A percentile compares a stretch with the other conserved stretches of the same genome.
phyloP scores from a whole-genome alignment of 106 monocot genomes.

The Dioscorea dumetorum region DNA sequence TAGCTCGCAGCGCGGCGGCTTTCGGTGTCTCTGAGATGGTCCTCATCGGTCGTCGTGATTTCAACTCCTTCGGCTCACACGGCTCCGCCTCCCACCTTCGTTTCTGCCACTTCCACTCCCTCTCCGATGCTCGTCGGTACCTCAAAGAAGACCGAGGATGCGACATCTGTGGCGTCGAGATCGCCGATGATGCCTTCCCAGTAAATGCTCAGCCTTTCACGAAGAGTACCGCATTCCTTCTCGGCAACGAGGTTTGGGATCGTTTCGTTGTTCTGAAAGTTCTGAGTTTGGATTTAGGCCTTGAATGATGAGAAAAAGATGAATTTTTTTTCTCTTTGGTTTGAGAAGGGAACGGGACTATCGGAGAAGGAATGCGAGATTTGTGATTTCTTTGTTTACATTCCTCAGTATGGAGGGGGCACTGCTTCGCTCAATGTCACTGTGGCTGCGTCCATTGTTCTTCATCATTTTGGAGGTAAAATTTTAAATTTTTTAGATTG shows the following conservation, averaged over 20 bases:
- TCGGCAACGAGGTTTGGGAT: slow-evolving; percentile 76
- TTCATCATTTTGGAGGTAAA: slow-evolving; percentile 90
- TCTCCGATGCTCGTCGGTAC: slow-evolving; percentile 50
- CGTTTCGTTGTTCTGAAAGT: background rate
- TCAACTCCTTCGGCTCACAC: slow-evolving; percentile 96
- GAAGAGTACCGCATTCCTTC: slow-evolving; percentile 86
- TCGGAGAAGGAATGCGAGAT: slow-evolving; percentile 76
- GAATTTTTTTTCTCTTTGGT: slow-evolving; percentile 1
- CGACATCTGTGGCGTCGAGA: slow-evolving; percentile 95
- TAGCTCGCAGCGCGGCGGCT: slow-evolving; percentile 87
- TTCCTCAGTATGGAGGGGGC: slow-evolving; percentile 90
- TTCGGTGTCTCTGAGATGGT: slow-evolving; percentile 91
- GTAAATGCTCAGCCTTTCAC: slow-evolving; percentile 62
- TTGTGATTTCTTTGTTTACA: slow-evolving; percentile 96
- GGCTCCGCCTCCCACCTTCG: slow-evolving; percentile 77
- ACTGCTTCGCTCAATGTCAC: slow-evolving; percentile 97
- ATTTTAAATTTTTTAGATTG: too few species aligned
- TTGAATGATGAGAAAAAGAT: background rate
- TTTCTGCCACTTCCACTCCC: slow-evolving; percentile 80
- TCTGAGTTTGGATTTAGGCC: background rate
- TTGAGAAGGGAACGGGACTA: slow-evolving; percentile 66
- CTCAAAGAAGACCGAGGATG: slow-evolving; percentile 77
- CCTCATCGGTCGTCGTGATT: slow-evolving; percentile 91
- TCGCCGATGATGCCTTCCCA: slow-evolving; percentile 54
- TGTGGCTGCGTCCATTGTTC: slow-evolving; percentile 84